These are phyloP conservation scores for Tinospora cordifolia DNA, from an alignment of 164 flowering plant genomes.

Conservation along the genomic window DNA sequence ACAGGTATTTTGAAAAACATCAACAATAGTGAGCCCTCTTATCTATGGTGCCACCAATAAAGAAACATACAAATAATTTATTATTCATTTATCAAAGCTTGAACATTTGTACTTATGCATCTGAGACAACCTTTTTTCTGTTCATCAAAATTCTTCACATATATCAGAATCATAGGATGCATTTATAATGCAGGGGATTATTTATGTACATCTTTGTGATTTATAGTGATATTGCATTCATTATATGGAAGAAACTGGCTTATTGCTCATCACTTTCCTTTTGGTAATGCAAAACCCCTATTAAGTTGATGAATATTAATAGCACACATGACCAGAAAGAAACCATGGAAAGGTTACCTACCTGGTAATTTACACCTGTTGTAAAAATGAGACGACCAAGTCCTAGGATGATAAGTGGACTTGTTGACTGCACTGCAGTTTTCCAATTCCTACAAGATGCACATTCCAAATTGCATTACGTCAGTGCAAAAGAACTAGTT, in stretches of 20 bases:
- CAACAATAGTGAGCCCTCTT: no score
- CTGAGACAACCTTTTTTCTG: background rate
- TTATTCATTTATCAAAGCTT: background rate
- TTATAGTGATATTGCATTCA: background rate
- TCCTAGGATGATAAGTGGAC: constrained; percentile 73
- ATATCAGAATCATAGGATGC: background rate
- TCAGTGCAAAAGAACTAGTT: background rate
- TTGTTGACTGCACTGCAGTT: constrained; percentile 42
- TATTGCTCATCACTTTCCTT: background rate
- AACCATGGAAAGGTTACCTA: constrained; percentile 18
- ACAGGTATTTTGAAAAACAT: no score
- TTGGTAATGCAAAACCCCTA: background rate
- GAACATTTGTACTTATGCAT: background rate
- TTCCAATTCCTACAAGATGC: constrained; percentile 45
- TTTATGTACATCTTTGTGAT: background rate
- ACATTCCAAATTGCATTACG: background rate
- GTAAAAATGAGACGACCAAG: constrained; percentile 73
- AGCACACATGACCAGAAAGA: background rate
- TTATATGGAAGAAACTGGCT: no score
- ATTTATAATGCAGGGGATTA: background rate
- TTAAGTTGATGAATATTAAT: background rate
- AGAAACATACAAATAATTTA: background rate
- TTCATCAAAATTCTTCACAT: background rate
- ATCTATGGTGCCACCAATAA: background rate
- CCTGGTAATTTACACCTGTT: constrained; percentile 81